Evolutionary conservation across 2,329 filamentous ascomycete species (phyloP), one percentile per base, ranked within the genome.

Genomic region (Bipolaris zeicola): DNA sequence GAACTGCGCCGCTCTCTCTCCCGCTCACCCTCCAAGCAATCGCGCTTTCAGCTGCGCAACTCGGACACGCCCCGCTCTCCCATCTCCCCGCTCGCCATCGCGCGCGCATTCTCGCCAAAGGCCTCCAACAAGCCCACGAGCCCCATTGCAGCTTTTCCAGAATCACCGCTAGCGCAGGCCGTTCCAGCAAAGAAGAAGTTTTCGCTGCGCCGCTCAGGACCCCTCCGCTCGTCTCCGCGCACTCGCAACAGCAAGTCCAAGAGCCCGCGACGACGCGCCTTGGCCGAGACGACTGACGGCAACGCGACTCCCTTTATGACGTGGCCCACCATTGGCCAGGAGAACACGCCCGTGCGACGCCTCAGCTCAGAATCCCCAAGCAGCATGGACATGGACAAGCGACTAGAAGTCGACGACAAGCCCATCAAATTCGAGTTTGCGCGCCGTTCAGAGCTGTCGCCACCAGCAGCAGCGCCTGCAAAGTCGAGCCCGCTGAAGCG

Each of bases 401-500:
- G 66, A 49, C 74, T 75, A 45, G 76, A 74, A 48, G 66, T 77
- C 41, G 71, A 78, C 63, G 76, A 80, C 63, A 76, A 77, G 37
- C 78, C 79, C 13, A 80, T 79, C 66, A 80, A 80, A 66, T 79
- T 79, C 67, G 79, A 79, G 62, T 79, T 81, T 66, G 67, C 69
- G 57, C 68, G 72, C 24, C 65, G 67, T 26, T 60, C 65, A 20
- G 67, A 69, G 50, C 39, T 68, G 31, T 69, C 67, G 13, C 66
- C 66, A 20, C 80, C 84, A 13, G 62, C 66, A 20, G 80, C 84
- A n/a, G 62, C 66, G 2, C 80, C 85, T 16, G 80, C 85, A 18
- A 86, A 87, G 58, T 87, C 89, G 5, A 96, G 94, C 72, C 93
- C 94, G 5, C 80, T 98, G 66, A 97, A 98, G 82, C 88, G 95